These are phyloP conservation scores for Dentipellis fragilis DNA, from an alignment of 768 basidiomycete species.

Conservation along the genomic window DNA sequence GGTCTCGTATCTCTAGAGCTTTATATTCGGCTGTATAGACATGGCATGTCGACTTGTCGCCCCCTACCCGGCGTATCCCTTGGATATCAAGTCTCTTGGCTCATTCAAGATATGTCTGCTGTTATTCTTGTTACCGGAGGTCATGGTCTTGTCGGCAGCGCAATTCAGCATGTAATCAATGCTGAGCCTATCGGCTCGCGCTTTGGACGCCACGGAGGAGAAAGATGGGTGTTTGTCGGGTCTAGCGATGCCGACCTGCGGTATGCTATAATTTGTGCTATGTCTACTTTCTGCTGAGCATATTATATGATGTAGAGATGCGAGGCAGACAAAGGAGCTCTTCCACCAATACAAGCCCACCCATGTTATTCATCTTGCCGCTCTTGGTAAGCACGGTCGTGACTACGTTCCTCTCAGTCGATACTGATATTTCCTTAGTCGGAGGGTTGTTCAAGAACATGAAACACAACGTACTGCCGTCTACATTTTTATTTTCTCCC, in stretches of 20 bases:
- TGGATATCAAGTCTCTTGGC: no score
- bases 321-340: constrained; percentile 54
- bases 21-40: no score
- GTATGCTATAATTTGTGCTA: constrained; percentile 26
- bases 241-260: constrained; percentile 79
- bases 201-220: constrained; percentile 66
- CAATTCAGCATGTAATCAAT: constrained; percentile 74
- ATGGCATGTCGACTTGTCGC: no score
- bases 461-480: constrained; percentile 66
- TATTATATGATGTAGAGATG: constrained; percentile 38
- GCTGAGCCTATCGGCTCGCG: constrained; percentile 68
- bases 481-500: no score
- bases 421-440: constrained; percentile 33
- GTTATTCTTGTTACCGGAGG: constrained; percentile 80
- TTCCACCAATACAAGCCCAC: constrained; percentile 91
- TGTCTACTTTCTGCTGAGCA: background rate
- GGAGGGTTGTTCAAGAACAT: constrained; percentile 95
- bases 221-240: constrained; percentile 79
- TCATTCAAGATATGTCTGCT: background rate
- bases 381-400: constrained; percentile 50
- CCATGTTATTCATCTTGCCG: constrained; percentile 94
- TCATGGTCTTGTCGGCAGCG: constrained; percentile 76
- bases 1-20: no score
- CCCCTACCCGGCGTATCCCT: no score
- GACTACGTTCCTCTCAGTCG: background rate